Evolutionary conservation across 495 filamentous ascomycete species (phyloP).

Genomic region (Bacidia rubella): DNA sequence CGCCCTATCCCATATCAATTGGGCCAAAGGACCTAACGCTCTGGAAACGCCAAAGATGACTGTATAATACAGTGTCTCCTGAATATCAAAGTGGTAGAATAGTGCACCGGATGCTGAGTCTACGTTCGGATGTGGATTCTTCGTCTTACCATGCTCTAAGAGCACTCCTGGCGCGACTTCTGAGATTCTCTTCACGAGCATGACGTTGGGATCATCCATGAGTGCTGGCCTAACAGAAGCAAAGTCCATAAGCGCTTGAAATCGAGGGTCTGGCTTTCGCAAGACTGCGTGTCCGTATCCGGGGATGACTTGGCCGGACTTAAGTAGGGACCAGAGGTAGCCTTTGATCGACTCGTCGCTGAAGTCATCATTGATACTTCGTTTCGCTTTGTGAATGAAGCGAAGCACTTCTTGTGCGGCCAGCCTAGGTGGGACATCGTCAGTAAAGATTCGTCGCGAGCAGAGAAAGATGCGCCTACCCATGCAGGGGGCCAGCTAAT

Average conservation of each 20-base stretch:
- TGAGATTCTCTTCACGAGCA: conserved; percentile 77
- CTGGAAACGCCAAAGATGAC: conserved; percentile 91
- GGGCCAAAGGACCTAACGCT: conserved; percentile 80
- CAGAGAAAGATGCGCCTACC: conserved; percentile 29
- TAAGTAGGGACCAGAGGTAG: conserved; percentile 88
- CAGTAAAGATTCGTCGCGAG: background rate
- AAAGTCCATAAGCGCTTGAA: conserved; percentile 93
- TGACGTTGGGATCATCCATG: conserved; percentile 75
- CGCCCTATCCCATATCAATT: conserved; percentile 92
- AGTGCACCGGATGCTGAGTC: conserved; percentile 84
- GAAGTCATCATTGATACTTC: conserved; percentile 64
- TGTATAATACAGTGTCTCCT: conserved; percentile 94
- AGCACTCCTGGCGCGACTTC: conserved; percentile 75
- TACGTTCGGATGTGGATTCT: conserved; percentile 96
- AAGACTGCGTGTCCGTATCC: conserved; percentile 98
- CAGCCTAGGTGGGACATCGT: conserved; percentile 35
- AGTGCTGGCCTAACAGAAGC: conserved; percentile 74
- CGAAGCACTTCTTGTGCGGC: conserved; percentile 95
- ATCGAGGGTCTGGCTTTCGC: conserved; percentile 91
- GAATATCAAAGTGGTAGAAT: conserved; percentile 95
- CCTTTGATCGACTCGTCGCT: conserved; percentile 63
- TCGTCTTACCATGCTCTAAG: conserved; percentile 93
- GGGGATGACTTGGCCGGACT: conserved; percentile 86
- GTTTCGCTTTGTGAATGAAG: conserved; percentile 91
- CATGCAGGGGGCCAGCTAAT: conserved; percentile 87